phyloP scores from a whole-genome alignment of 2,329 filamentous ascomycete species.

The Aspergillus puulaauensis region DNA sequence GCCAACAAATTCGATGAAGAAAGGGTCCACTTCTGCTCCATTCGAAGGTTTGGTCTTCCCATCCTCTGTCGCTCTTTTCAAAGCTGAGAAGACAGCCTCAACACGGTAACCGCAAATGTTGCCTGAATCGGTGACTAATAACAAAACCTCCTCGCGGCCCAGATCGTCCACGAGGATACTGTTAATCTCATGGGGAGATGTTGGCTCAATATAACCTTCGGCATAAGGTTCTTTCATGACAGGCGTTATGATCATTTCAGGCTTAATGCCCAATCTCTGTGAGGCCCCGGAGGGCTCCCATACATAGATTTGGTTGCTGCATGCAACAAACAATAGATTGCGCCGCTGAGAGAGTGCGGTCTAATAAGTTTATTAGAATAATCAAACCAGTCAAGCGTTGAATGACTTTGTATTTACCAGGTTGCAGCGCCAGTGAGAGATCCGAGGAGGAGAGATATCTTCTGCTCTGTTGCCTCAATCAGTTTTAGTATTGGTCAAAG shows the following conservation, averaged over 20 bases:
- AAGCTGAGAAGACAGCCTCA: slow-evolving; percentile 47
- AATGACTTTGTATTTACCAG: slow-evolving; percentile 29
- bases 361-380: slow-evolving; percentile 21
- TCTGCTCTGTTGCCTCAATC: slow-evolving; percentile 24
- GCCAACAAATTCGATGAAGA: slow-evolving; percentile 76
- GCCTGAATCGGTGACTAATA: slow-evolving; percentile 71
- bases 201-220: slow-evolving; percentile 54
- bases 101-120: slow-evolving; percentile 72
- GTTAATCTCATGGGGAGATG: slow-evolving; percentile 64
- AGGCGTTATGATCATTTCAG: slow-evolving; percentile 44
- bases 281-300: slow-evolving; percentile 44
- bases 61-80: slow-evolving; percentile 35
- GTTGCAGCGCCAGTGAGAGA: slow-evolving; percentile 45
- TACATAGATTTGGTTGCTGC: slow-evolving; percentile 41
- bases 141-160: slow-evolving; percentile 67
- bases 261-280: slow-evolving; percentile 38
- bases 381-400: neutral
- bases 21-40: slow-evolving; percentile 44
- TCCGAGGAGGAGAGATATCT: slow-evolving; percentile 28
- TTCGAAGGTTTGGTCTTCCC: slow-evolving; percentile 28
- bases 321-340: slow-evolving; percentile 49
- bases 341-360: slow-evolving; percentile 47
- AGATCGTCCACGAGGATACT: slow-evolving; percentile 68
- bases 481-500: slow-evolving; percentile 1
- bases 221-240: slow-evolving; percentile 41